Evolutionary conservation across 352 stramenopile species (phyloP), one percentile per base, ranked within the genome.

Genomic region (Pythium monospermum): DNA sequence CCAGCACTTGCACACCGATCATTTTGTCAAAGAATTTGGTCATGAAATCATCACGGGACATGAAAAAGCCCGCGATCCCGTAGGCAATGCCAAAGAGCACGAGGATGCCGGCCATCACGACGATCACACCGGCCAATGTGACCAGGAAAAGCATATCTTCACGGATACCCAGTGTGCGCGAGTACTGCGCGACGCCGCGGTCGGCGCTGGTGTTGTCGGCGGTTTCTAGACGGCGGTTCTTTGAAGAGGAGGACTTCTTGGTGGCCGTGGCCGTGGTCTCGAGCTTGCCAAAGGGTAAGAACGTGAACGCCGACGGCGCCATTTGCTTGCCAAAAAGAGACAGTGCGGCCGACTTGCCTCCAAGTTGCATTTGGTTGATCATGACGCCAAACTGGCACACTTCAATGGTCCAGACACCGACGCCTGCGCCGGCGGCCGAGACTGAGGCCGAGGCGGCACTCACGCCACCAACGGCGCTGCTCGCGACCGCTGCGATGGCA

Each of bases 11-110:
- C 15, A 90, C 48, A 22, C 80, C 78, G 36, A 94, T 88, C 74
- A 88, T 84, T 60, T 89, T 88, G 63, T 94, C 83, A 45, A 86
- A 87, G 49, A 89, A 91, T 49, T 91, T 90, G 41, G 28, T 41
- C 47, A 88, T 66, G 51, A 83, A 93, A 22, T 83, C 67, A 21
- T 83, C 68, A 46, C 78, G 76, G 31, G 66, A 66, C 83, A 87
- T 91, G 58, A 85, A 74, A 5, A 87, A 55, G 1, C 69, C 73
- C 0, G 76, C 45, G 2, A 73, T n/a, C 19, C 69, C 47, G 49
- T 91, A 91, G 10, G 63, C 77, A 4, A 84, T 10, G 41, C 68
- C 71, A 26, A 93, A 89, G 0, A 91, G 57, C 35, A 66, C 65
- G 11, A 91, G 52, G 4, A 93, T 58, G 27, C 68, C 61, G 7